phyloP scores from a whole-genome alignment of 805 yeast species.

The Cyberlindnera amylophila region DNA sequence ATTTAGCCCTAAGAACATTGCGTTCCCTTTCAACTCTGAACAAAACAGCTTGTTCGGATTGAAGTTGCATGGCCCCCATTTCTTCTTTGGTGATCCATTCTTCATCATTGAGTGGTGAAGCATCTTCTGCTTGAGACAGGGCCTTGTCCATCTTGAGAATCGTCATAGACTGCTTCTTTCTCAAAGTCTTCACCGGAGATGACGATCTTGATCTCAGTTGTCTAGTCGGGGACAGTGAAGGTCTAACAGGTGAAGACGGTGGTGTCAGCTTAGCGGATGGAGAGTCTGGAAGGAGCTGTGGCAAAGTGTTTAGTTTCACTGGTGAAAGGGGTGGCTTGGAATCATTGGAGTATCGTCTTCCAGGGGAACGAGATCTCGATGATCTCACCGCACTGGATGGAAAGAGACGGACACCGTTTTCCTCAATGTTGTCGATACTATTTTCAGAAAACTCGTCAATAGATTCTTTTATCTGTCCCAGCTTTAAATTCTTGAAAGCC shows the following conservation, averaged over 20 bases:
- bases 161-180: conserved; percentile 28
- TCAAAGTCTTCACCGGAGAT: conserved; percentile 24
- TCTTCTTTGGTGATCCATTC: conserved; percentile 22
- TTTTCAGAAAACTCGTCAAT: conserved; percentile 7
- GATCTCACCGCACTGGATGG: conserved; percentile 18
- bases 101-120: conserved; percentile 7
- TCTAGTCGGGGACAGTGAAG: conserved; percentile 16
- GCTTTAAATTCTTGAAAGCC: conserved; percentile 3
- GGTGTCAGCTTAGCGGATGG: conserved; percentile 11
- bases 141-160: conserved; percentile 25
- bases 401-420: conserved; percentile 18
- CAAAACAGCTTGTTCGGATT: conserved; percentile 27
- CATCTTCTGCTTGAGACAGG: conserved; percentile 8
- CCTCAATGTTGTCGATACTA: conserved; percentile 4
- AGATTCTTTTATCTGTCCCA: conserved; percentile 17
- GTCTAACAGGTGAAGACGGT: conserved; percentile 11
- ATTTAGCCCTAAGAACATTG: conserved; percentile 13
- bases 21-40: conserved; percentile 27
- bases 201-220: conserved; percentile 23
- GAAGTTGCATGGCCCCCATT: conserved; percentile 10
- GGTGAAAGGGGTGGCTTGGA: conserved; percentile 15
- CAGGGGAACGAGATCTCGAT: conserved; percentile 22
- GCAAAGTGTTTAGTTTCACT: conserved; percentile 12
- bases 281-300: conserved; percentile 2
- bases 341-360: conserved; percentile 16